These are phyloP conservation scores for Chlamydomonas eustigma DNA, from an alignment of 139 green algal species.

Conservation along the genomic window DNA sequence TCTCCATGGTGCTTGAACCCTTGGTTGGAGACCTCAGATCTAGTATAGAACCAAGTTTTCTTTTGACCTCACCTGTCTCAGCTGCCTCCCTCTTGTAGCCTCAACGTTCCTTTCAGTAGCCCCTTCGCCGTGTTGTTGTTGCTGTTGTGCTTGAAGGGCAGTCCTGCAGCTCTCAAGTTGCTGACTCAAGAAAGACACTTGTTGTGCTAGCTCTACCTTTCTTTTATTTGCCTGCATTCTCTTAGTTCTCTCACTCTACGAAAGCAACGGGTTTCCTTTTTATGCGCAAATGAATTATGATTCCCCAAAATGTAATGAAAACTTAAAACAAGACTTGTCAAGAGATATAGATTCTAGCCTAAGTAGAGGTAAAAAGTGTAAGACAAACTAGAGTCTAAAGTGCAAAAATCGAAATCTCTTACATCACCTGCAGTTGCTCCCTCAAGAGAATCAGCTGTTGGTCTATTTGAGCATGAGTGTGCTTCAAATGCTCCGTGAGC, in stretches of 20 bases:
- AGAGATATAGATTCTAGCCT: neutral
- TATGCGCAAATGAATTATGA: too few relatives aligned
- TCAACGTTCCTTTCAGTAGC: too few relatives aligned
- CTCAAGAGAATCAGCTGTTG: slow-evolving; percentile 17
- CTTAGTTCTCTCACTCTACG: slow-evolving; percentile 1
- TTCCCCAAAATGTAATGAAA: too few relatives aligned
- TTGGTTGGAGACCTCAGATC: too few relatives aligned
- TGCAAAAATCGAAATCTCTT: too few relatives aligned
- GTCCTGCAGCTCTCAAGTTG: slow-evolving; percentile 9
- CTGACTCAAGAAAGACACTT: neutral
- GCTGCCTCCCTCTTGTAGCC: too few relatives aligned
- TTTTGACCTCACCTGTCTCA: too few relatives aligned
- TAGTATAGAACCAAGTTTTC: too few relatives aligned
- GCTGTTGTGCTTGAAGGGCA: neutral
- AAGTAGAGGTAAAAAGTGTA: neutral
- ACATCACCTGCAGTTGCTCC: slow-evolving; percentile 19
- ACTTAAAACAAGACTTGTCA: too few relatives aligned
- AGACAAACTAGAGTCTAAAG: neutral
- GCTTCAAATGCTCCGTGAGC: slow-evolving; percentile 22
- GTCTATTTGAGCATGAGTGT: slow-evolving; percentile 21
- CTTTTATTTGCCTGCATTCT: neutral
- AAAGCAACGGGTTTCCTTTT: too few relatives aligned
- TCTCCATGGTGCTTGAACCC: too few relatives aligned
- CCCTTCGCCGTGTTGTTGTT: neutral
- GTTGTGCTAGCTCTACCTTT: slow-evolving; percentile 14